A percentile compares a stretch with the other conserved stretches of the same genome.
These are phyloP conservation scores for Limonium bicolor DNA, from an alignment of 148 eudicot genomes.

Conservation along the genomic window DNA sequence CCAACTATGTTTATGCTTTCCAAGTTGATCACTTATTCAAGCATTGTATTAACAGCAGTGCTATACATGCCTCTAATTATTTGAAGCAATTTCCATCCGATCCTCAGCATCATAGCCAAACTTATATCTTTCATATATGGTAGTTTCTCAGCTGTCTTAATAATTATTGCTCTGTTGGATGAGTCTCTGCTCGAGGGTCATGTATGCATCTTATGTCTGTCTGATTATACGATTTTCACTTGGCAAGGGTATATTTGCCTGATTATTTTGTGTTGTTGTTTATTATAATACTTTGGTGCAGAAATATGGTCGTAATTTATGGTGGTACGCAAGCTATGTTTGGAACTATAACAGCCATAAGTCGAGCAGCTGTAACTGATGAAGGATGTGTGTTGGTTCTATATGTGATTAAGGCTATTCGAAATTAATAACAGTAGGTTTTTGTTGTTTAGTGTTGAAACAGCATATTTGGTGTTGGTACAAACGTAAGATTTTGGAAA, in stretches of 20 bases:
- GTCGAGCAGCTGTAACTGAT: constrained; percentile 34
- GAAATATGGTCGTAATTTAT: constrained; percentile 86
- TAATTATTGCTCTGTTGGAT: constrained; percentile 76
- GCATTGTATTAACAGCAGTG: constrained; percentile 69
- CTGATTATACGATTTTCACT: too few species aligned
- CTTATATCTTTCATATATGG: constrained; percentile 81
- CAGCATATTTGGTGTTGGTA: too few species aligned
- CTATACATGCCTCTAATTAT: constrained; percentile 66
- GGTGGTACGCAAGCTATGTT: constrained; percentile 96
- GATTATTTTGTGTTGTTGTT: too few species aligned
- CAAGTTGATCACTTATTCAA: constrained; percentile 90
- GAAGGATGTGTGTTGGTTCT: too few species aligned
- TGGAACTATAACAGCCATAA: constrained; percentile 13
- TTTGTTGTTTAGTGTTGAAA: too few species aligned
- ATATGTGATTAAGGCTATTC: too few species aligned
- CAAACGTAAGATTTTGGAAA: too few species aligned
- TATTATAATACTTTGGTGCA: too few species aligned
- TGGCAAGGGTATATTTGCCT: too few species aligned
- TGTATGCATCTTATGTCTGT: constrained; percentile 41
- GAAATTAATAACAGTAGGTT: too few species aligned
- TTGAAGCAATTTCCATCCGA: constrained; percentile 81
- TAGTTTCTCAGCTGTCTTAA: constrained; percentile 82
- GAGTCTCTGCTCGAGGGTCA: constrained; percentile 96
- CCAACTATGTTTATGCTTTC: too few species aligned
- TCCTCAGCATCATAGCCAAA: constrained; percentile 58